These are phyloP conservation scores for Talaromyces adpressus DNA, from an alignment of 495 filamentous ascomycete species.

Conservation along the genomic window DNA sequence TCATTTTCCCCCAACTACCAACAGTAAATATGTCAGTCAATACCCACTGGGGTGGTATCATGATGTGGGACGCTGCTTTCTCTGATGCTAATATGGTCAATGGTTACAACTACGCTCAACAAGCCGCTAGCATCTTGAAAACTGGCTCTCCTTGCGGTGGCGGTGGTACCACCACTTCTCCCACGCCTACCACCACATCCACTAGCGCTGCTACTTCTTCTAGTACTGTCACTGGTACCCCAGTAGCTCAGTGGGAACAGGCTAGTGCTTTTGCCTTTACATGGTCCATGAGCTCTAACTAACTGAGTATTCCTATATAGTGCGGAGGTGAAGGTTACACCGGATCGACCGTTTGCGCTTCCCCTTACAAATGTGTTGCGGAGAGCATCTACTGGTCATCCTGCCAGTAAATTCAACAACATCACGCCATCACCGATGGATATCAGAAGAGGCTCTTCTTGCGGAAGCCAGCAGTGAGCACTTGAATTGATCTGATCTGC, in stretches of 20 bases:
- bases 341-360: conserved; percentile 6
- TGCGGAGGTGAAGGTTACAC: conserved; percentile 4
- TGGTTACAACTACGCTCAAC: conserved; percentile 35
- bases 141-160: conserved; percentile 9
- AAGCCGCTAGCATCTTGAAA: conserved; percentile 23
- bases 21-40: no score
- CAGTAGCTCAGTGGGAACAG: conserved; percentile 9
- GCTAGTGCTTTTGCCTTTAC: not conserved
- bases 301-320: not conserved
- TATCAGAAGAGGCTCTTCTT: no score
- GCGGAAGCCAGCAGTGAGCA: no score
- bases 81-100: conserved; percentile 34
- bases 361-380: conserved; percentile 4
- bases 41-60: conserved; percentile 40
- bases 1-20: no score
- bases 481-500: no score
- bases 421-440: no score
- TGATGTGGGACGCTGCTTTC: conserved; percentile 48
- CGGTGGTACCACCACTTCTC: not conserved
- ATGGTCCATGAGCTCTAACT: not conserved
- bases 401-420: not conserved
- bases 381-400: conserved; percentile 6
- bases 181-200: not conserved
- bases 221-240: not conserved
- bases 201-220: not conserved